Evolutionary conservation across 768 basidiomycete genomes (phyloP).

Genomic region (Boletus vermiculosoides): DNA sequence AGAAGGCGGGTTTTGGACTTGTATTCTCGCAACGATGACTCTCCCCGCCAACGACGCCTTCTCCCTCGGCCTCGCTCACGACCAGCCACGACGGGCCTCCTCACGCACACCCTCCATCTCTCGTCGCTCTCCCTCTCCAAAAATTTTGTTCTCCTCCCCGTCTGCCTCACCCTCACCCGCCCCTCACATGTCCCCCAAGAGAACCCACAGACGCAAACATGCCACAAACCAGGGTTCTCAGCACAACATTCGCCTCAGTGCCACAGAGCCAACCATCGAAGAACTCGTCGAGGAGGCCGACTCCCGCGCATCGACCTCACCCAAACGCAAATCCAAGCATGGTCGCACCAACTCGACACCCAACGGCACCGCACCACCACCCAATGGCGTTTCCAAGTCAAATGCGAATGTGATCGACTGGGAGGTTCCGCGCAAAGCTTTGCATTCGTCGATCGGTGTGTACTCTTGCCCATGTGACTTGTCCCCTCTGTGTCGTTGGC

Average conservation of each 20-base stretch:
- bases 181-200: constrained; percentile 39
- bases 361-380: constrained; percentile 7
- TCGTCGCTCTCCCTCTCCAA: constrained; percentile 49
- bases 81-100: constrained; percentile 31
- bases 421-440: constrained; percentile 85
- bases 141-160: constrained; percentile 41
- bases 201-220: constrained; percentile 22
- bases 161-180: constrained; percentile 21
- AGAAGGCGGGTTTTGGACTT: neutral
- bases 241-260: constrained; percentile 5
- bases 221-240: constrained; percentile 28
- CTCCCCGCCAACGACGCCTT: constrained; percentile 38
- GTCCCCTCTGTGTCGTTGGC: neutral
- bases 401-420: constrained; percentile 53
- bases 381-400: constrained; percentile 9
- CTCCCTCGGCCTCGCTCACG: constrained; percentile 36
- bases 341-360: constrained; percentile 6
- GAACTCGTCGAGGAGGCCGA: constrained; percentile 27
- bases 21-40: constrained; percentile 20
- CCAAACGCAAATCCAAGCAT: constrained; percentile 20
- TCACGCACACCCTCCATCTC: constrained; percentile 28
- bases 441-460: constrained; percentile 89
- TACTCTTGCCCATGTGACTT: constrained; percentile 15
- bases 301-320: constrained; percentile 11
- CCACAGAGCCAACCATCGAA: constrained; percentile 20